phyloP scores from a whole-genome alignment of 306 rosid genomes.

The Pachyrhizus erosus region DNA sequence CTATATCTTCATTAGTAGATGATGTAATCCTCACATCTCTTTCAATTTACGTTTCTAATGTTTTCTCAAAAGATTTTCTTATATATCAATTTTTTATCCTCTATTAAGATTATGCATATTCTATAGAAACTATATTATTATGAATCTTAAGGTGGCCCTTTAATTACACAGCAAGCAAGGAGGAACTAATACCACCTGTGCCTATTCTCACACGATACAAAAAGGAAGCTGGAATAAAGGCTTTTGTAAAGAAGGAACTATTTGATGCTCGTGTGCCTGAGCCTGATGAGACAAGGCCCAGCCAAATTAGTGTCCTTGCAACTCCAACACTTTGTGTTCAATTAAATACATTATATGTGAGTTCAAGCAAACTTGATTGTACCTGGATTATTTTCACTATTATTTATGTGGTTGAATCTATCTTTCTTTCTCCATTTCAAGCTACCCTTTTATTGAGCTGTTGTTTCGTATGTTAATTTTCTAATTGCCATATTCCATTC shows the following conservation, averaged over 20 bases:
- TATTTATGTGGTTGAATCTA: neutral
- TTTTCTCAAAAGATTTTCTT: neutral
- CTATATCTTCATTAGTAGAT: conserved; percentile 20
- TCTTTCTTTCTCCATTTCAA: neutral
- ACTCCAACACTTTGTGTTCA: conserved; percentile 92
- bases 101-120: conserved; percentile 37
- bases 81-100: conserved; percentile 16
- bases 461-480: conserved; percentile 2
- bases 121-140: conserved; percentile 17
- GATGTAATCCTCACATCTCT: conserved; percentile 4
- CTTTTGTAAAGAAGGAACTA: conserved; percentile 95
- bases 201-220: conserved; percentile 92
- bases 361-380: conserved; percentile 49
- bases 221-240: conserved; percentile 94
- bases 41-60: conserved; percentile 11
- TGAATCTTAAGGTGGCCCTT: conserved; percentile 41
- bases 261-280: conserved; percentile 89
- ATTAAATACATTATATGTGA: conserved; percentile 89
- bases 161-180: conserved; percentile 81
- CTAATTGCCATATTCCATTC: neutral
- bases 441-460: neutral
- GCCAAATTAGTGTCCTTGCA: conserved; percentile 72
- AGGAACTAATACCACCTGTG: conserved; percentile 87
- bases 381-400: conserved; percentile 28
- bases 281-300: conserved; percentile 80